Evolutionary conservation across 331 rosid genomes (phyloP).

Genomic region (Malus hybrid): DNA sequence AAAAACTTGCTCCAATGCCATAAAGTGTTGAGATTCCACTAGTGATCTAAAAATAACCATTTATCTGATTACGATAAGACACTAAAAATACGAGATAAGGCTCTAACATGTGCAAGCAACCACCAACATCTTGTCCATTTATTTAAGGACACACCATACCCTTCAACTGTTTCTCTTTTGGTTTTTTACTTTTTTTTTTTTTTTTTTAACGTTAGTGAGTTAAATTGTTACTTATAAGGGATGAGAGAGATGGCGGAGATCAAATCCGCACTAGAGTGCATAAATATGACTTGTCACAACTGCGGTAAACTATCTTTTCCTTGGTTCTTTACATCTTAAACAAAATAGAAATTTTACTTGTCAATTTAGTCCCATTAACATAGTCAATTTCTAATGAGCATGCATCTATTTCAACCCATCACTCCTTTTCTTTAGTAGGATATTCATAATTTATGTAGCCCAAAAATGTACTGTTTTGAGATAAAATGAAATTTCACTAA

Average conservation of each 20-base stretch:
- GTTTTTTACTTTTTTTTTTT: too few species aligned
- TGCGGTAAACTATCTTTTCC: too few species aligned
- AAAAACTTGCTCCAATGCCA: conserved; percentile 4
- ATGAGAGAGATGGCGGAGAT: too few species aligned
- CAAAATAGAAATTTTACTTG: conserved; percentile 1
- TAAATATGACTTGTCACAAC: too few species aligned
- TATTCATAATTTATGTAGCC: neutral
- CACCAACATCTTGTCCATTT: conserved; percentile 2
- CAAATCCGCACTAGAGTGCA: too few species aligned
- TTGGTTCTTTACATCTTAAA: neutral
- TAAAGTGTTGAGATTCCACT: conserved; percentile 3
- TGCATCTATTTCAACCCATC: conserved; percentile 9
- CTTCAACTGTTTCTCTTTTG: neutral
- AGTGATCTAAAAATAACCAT: neutral
- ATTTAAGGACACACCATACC: neutral
- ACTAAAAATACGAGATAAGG: conserved; percentile 3
- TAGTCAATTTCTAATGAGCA: neutral
- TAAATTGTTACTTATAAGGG: too few species aligned
- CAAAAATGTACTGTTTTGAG: too few species aligned
- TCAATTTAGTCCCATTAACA: conserved; percentile 14
- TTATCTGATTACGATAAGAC: conserved; percentile 10
- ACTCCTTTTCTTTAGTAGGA: neutral
- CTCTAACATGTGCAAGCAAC: conserved; percentile 19
- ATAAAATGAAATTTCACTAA: too few species aligned
- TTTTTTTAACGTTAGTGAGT: too few species aligned